These are phyloP conservation scores for Phylloporus sp. DNA, from an alignment of 768 basidiomycete species.

Conservation along the genomic window DNA sequence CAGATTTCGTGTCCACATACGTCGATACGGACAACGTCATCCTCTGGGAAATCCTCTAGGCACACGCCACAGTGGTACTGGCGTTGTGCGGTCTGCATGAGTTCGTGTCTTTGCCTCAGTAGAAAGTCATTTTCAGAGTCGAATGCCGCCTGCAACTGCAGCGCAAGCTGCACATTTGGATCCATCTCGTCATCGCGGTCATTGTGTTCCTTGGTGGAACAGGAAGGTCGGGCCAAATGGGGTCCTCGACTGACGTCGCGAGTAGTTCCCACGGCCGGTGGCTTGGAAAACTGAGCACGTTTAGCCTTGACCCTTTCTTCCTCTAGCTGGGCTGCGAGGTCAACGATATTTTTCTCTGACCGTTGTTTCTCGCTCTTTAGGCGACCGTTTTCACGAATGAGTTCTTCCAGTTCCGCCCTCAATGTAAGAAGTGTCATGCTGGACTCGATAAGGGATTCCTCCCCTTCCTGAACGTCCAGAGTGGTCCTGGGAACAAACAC, in stretches of 20 bases:
- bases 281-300: neutral
- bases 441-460: constrained; percentile 39
- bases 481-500: constrained; percentile 39
- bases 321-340: constrained; percentile 10
- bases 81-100: constrained; percentile 29
- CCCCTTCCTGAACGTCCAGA: constrained; percentile 17
- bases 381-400: constrained; percentile 29
- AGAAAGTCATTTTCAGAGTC: constrained; percentile 39
- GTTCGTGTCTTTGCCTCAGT: constrained; percentile 27
- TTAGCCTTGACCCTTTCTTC: constrained; percentile 7
- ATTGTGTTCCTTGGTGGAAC: neutral
- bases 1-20: constrained; percentile 51
- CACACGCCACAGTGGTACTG: constrained; percentile 54
- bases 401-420: constrained; percentile 37
- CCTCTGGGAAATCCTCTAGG: constrained; percentile 43
- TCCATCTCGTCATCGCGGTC: constrained; percentile 3
- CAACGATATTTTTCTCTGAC: constrained; percentile 25
- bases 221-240: neutral
- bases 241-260: neutral
- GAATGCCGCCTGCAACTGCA: constrained; percentile 34
- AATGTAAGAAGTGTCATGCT: constrained; percentile 45
- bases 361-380: constrained; percentile 18
- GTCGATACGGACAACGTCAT: constrained; percentile 38
- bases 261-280: neutral
- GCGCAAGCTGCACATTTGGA: constrained; percentile 21